Base-by-base conservation (phyloP, 257 asterid species). In the Solanum medicagineum region DNA sequence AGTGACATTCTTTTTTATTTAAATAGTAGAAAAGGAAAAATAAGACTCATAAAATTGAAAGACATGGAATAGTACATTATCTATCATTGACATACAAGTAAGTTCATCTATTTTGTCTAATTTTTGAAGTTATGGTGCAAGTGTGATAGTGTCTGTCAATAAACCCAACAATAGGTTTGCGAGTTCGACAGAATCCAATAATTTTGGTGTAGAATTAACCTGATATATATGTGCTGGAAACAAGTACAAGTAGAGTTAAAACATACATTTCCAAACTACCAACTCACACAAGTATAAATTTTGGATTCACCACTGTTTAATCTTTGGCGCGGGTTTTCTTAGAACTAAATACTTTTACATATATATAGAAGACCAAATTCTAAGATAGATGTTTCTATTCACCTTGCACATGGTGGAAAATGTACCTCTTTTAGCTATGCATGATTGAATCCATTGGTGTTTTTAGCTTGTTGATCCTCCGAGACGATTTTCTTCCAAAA, bases 401-500 rank as follows among this genome's bases (percentile, higher is more conserved):
- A n/a, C 81, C 81, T 73, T 73, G 44, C 81, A 74, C 81, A n/a
- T 45, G 12, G 81, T 74, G 45, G 22, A 73, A 24, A 49, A 75
- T 75, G 81, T 75, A 20, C 53, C 24, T 47, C 44, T 66, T 10
- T 29, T 13, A 66, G 74, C 32, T 60, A 75, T 47, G 81, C 57
- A 75, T 75, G 81, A 14, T 26, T 47, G 60, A 49, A 10, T 47
- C 47, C 65, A 79, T 53, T 53, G 4, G 47, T 26, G 29, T 26
- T 77, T 2, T 79, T 53, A 26, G 7, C 65, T 79, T 79, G 49
- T 53, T 53, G 83, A 51, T 65, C 82, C 42, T 22, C 59, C 44
- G 84, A 32, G 74, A 93, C 87, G 79, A 93, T 81, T 81, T 56
- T 92, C 90, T 89, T 95, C 98, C 98, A 95, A 85, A 93, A 94